These are phyloP conservation scores for Penicillium sp. DNA, from an alignment of 2,329 filamentous ascomycete genomes.

Conservation along the genomic window DNA sequence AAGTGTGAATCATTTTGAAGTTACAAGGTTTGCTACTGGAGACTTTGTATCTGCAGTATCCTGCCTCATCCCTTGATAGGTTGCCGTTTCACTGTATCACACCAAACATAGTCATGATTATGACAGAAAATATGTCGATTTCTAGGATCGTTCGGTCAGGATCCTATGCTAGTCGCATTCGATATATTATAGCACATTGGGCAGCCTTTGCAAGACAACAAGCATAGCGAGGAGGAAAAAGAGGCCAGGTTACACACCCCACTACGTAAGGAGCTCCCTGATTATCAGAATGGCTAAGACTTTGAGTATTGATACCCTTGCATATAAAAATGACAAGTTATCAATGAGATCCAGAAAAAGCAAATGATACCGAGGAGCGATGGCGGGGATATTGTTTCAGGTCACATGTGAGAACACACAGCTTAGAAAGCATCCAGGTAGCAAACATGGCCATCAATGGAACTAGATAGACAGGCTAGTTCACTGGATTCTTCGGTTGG, in stretches of 20 bases:
- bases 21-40: not conserved
- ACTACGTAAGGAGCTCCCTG: not conserved
- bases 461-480: not conserved
- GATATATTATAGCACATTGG: not conserved
- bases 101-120: not conserved
- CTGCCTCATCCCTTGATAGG: not conserved
- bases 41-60: not conserved
- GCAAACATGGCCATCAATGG: not conserved
- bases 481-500: not conserved
- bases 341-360: not conserved
- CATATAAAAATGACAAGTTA: not conserved
- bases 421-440: not conserved
- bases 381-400: not conserved
- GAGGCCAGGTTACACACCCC: not conserved
- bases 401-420: not conserved
- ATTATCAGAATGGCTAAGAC: not conserved
- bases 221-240: not conserved
- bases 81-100: not conserved
- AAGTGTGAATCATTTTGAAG: not conserved
- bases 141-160: not conserved
- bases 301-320: not conserved
- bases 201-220: not conserved
- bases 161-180: not conserved
- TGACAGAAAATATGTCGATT: not conserved
- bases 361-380: not conserved